phyloP scores from a whole-genome alignment of 345 rosid species.

The Mercurialis annua region DNA sequence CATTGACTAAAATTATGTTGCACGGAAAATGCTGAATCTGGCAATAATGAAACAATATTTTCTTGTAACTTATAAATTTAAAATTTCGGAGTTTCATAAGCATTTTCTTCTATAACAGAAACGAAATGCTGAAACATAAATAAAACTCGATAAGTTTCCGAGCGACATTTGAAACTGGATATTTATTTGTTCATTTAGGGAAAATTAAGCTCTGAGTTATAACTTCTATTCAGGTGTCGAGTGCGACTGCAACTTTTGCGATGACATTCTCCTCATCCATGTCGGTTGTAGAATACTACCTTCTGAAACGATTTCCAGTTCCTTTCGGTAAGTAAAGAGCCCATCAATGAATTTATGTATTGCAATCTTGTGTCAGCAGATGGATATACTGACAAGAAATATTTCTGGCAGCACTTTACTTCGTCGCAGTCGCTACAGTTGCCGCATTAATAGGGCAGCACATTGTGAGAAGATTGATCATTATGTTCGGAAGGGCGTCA shows the following conservation, averaged over 20 bases:
- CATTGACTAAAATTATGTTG: too few relatives aligned
- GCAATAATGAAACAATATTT: too few relatives aligned
- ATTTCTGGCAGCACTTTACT: constrained; percentile 41
- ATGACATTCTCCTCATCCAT: constrained; percentile 59
- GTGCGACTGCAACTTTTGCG: constrained; percentile 56
- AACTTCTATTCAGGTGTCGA: constrained; percentile 41
- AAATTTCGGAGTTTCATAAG: too few relatives aligned
- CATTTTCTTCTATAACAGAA: too few relatives aligned
- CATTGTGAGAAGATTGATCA: constrained; percentile 39
- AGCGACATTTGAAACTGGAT: too few relatives aligned
- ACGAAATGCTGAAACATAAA: too few relatives aligned
- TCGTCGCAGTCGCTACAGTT: constrained; percentile 36
- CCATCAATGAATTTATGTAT: background rate
- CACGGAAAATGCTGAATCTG: too few relatives aligned
- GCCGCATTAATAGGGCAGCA: constrained; percentile 50
- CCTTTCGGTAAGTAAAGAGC: constrained; percentile 35
- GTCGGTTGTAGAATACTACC: constrained; percentile 60
- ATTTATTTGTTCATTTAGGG: background rate
- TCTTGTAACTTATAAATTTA: too few relatives aligned
- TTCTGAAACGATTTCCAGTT: constrained; percentile 51
- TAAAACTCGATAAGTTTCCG: too few relatives aligned
- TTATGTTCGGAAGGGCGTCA: constrained; percentile 46
- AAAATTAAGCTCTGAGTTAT: background rate
- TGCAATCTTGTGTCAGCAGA: background rate
- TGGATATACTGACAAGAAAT: background rate